These are phyloP conservation scores for Centrapalus pauciflorus DNA, from an alignment of 129 eudicot genomes.

Conservation along the genomic window DNA sequence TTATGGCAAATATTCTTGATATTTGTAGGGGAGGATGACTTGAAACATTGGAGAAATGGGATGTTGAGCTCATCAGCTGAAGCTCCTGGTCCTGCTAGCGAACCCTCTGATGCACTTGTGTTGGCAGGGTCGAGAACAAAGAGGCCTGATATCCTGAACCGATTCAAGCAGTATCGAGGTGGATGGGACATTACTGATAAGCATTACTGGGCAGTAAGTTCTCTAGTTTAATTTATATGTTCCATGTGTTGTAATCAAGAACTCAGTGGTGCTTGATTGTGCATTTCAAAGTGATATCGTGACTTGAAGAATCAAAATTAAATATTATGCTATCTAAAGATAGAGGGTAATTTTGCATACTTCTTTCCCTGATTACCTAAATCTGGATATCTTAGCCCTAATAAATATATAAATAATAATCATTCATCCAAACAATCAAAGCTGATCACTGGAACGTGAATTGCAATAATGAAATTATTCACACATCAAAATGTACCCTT, in stretches of 20 bases:
- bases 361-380: background rate
- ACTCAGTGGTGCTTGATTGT: background rate
- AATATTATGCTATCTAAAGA: background rate
- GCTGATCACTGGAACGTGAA: background rate
- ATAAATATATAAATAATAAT: background rate
- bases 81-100: slow-evolving; percentile 52
- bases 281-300: background rate
- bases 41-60: slow-evolving; percentile 58
- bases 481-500: background rate
- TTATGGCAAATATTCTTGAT: slow-evolving; percentile 4
- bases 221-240: background rate
- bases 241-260: background rate
- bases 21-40: slow-evolving; percentile 48
- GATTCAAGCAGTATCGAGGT: slow-evolving; percentile 61
- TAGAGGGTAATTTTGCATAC: background rate
- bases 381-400: background rate
- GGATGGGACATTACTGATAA: slow-evolving; percentile 86
- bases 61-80: slow-evolving; percentile 33
- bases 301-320: too few relatives aligned
- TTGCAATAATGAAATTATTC: background rate
- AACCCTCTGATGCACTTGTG: slow-evolving; percentile 47
- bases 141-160: slow-evolving; percentile 69
- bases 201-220: slow-evolving; percentile 93
- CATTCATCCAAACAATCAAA: too few relatives aligned
- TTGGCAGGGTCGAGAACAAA: slow-evolving; percentile 70